These are phyloP conservation scores for Albizia julibrissin DNA, from an alignment of 306 rosid species.

Conservation along the genomic window DNA sequence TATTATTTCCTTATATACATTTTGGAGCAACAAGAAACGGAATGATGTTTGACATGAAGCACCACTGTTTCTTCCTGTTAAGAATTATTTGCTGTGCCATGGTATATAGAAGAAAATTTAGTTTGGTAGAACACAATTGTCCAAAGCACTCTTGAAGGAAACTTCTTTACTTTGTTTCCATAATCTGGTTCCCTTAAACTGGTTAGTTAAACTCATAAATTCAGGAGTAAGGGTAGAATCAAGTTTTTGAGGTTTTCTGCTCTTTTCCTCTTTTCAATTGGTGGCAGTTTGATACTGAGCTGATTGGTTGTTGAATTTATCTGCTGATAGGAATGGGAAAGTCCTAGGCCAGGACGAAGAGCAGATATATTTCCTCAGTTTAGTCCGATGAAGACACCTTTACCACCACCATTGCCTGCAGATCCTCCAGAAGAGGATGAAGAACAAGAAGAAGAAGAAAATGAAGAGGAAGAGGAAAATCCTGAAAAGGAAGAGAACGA, in stretches of 20 bases:
- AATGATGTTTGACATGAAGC: not conserved
- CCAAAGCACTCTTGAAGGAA: not conserved
- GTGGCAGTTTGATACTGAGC: not conserved
- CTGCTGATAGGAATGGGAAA: constrained; percentile 48
- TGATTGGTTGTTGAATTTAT: constrained; percentile 20
- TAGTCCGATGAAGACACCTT: constrained; percentile 62
- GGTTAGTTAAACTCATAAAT: not conserved
- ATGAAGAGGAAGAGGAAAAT: constrained; percentile 38
- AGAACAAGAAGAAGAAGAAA: constrained; percentile 37
- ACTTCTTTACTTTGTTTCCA: not conserved
- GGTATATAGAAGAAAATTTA: not conserved
- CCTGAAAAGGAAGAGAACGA: constrained; percentile 52
- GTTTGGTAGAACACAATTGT: not conserved
- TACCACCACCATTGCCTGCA: constrained; percentile 53
- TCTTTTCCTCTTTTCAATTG: not conserved
- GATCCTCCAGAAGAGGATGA: constrained; percentile 57
- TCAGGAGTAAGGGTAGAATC: not conserved
- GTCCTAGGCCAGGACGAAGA: constrained; percentile 54
- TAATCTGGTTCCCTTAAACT: not conserved
- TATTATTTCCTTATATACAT: constrained; percentile 12
- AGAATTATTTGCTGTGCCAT: constrained; percentile 2
- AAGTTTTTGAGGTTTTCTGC: not conserved
- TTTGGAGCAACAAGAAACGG: not conserved
- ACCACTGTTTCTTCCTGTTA: not conserved
- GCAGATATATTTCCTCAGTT: constrained; percentile 58